Evolutionary conservation across 75 land plant species (phyloP).

Genomic region (Chamaecyparis obtusa): DNA sequence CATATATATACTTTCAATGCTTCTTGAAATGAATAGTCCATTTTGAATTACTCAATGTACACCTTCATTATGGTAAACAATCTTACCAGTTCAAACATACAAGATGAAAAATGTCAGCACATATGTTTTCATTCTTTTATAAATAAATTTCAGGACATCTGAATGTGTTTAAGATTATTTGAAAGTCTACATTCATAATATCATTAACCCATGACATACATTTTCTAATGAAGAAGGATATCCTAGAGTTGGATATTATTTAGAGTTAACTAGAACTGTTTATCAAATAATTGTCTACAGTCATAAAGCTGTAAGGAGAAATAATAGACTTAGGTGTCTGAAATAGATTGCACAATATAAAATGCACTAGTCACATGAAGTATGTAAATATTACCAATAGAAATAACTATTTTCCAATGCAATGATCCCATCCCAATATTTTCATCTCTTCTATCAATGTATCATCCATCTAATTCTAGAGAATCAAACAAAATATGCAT

Average conservation of each 20-base stretch:
- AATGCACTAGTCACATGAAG: background rate
- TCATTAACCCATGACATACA: background rate
- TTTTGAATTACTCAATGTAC: constrained; percentile 97
- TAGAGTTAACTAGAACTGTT: background rate
- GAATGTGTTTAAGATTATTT: background rate
- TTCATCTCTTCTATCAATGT: background rate
- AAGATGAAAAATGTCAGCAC: background rate
- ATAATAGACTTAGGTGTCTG: background rate
- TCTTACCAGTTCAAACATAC: background rate
- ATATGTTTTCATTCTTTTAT: background rate
- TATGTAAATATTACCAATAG: background rate
- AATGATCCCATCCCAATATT: background rate
- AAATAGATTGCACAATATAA: background rate
- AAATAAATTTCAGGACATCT: constrained; percentile 1
- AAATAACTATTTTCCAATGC: background rate
- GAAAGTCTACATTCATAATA: background rate
- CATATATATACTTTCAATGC: too few species aligned
- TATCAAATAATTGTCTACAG: background rate
- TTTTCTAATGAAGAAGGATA: background rate
- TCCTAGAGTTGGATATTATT: background rate
- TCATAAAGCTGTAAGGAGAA: background rate
- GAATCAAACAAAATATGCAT: too few species aligned
- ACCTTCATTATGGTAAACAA: constrained; percentile 81
- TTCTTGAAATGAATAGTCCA: constrained; percentile 90
- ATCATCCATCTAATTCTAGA: background rate